Conservation (phyloP, 2,329 filamentous ascomycete species). For the Magnaporthiopsis incrustans region DNA sequence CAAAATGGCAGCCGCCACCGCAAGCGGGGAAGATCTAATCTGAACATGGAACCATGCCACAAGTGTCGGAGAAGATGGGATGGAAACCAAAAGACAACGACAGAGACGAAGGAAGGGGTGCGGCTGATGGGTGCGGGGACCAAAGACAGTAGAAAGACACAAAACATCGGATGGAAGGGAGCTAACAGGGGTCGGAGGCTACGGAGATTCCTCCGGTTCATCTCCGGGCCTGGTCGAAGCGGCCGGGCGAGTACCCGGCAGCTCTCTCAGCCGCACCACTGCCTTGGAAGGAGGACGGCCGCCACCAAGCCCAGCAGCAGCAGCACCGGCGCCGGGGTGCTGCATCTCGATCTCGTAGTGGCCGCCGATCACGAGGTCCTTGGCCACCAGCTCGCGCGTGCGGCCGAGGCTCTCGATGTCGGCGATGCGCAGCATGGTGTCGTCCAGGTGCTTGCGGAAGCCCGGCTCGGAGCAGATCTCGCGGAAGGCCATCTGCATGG, state of each 20-base stretch:
- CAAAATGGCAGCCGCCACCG: not conserved
- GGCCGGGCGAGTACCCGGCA: not conserved
- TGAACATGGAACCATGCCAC: not conserved
- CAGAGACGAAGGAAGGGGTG: not conserved
- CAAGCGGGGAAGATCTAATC: not conserved
- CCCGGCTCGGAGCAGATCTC: constrained; percentile 70
- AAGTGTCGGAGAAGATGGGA: not conserved
- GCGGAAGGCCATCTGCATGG: constrained; percentile 89
- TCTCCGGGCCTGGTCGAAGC: not conserved
- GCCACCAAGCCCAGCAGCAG: not conserved
- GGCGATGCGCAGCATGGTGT: constrained; percentile 75
- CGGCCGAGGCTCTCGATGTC: constrained; percentile 89
- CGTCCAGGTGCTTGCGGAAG: constrained; percentile 76
- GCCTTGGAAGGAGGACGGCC: not conserved
- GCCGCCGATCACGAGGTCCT: constrained; percentile 81
- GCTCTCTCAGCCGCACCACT: constrained; percentile 1
- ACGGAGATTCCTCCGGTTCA: not conserved
- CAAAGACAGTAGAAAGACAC: not conserved
- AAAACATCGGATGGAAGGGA: not conserved
- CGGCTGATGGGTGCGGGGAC: not conserved
- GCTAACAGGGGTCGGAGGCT: not conserved
- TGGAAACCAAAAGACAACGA: not conserved
- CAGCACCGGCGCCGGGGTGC: not conserved
- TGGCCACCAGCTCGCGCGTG: constrained; percentile 91
- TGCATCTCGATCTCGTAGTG: constrained; percentile 57